Evolutionary conservation across 2,329 filamentous ascomycete species (phyloP), one percentile per base, ranked within the genome.

Genomic region (Bipolaris zeicola): DNA sequence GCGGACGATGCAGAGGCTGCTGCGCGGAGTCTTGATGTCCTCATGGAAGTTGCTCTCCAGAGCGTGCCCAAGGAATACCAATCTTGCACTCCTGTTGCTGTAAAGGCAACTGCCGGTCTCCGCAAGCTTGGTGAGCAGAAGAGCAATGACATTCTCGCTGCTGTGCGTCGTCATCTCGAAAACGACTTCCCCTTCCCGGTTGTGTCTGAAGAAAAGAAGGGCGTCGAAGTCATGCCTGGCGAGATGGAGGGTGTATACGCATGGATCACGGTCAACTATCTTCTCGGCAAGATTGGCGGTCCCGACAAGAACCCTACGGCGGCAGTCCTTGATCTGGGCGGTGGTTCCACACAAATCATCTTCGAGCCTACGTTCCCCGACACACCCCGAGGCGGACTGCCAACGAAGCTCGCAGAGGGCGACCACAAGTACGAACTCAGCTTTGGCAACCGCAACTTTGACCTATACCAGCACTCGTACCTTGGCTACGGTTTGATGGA

Each of bases 231-330:
- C 76, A 99, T 99, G 95, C 93, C 96, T 69, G 95, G 95, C 61
- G 92, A 91, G 48, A 91, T 97, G 72, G 95, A 99, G 80, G 95
- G 95, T 74, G 94, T 99, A 28, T 99, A 96, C 74, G 96, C 95
- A 50, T 99, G 95, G 95, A 96, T 99, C 76, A 99, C 95, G 6
- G 95, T 92, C 65, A 99, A 99, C 83, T 99, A 99, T 78, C 89
- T 99, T 38, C 87, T 99, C 22, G 94, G 94, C 71, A 98, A 98
- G 81, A 98, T 99, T 77, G 95, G 95, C 57, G 90, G 91, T 10
- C 91, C 92, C 1, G 94, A 97, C 74, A 87, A 93, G 76, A 92
- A 86, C 61, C 90, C 92, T 48, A 98, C 95, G 1, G 96, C 95
- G 38, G 95, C 95, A 48, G 87, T 97, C 57, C 96, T 99, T 71